phyloP scores from a whole-genome alignment of 2,329 filamentous ascomycete species.

The Ascocoryne sarcoides region DNA sequence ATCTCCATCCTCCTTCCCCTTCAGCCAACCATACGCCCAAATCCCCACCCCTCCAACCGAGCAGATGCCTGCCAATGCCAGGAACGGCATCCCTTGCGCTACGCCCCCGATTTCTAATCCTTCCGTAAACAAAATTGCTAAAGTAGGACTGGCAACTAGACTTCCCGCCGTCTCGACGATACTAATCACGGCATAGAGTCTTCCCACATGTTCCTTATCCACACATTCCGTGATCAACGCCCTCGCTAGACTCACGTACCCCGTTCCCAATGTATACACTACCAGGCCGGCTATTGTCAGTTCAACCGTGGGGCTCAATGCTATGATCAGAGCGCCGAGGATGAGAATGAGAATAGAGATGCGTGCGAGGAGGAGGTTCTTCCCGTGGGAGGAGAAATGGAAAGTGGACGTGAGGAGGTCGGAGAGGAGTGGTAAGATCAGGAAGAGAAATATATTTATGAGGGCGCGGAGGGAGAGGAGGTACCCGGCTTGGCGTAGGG shows the following conservation, averaged over 20 bases:
- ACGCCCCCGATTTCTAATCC: conserved; percentile 18
- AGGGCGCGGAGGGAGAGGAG: conserved; percentile 23
- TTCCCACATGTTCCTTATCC: conserved; percentile 20
- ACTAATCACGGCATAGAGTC: conserved; percentile 21
- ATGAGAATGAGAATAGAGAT: conserved; percentile 15
- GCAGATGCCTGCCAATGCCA: conserved; percentile 11
- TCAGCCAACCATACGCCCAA: conserved; percentile 14
- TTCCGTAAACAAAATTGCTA: conserved; percentile 19
- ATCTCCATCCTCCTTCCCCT: conserved; percentile 2
- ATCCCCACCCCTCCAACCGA: conserved; percentile 11
- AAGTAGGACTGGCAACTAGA: conserved; percentile 17
- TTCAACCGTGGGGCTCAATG: conserved; percentile 14
- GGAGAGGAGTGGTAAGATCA: conserved; percentile 19
- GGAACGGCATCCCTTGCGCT: conserved; percentile 25
- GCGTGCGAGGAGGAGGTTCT: conserved; percentile 22
- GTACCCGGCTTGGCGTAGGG: conserved; percentile 16
- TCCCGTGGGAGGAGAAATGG: conserved; percentile 12
- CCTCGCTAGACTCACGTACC: conserved; percentile 14
- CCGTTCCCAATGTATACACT: conserved; percentile 22
- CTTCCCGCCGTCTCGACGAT: conserved; percentile 21
- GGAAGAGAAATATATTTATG: conserved; percentile 20
- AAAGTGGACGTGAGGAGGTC: conserved; percentile 12
- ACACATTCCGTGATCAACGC: conserved; percentile 22
- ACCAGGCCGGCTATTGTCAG: conserved; percentile 18
- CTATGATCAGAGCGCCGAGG: conserved; percentile 17